Percentiles rank a stretch among this genome's conserved stretches.
Evolutionary conservation across 345 rosid species (phyloP).

Genomic region (Sonneratia alba): DNA sequence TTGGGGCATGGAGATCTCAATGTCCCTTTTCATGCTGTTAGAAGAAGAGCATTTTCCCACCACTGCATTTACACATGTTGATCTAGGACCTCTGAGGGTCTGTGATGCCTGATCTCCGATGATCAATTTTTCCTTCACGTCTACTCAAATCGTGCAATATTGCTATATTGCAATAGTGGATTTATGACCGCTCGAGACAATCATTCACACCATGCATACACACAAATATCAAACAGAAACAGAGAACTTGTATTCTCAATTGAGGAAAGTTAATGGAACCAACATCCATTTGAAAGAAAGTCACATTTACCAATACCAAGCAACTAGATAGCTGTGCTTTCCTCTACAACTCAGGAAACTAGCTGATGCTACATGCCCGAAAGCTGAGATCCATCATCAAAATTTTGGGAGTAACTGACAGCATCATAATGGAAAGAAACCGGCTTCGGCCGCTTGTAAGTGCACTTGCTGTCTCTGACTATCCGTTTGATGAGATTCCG

Average conservation of each 20-base stretch:
- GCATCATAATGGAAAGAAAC: slow-evolving; percentile 65
- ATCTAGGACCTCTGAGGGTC: neutral
- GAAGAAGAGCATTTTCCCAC: no score
- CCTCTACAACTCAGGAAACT: neutral
- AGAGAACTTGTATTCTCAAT: neutral
- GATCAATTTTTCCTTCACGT: neutral
- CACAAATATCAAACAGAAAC: neutral
- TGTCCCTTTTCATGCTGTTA: no score
- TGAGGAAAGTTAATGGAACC: neutral
- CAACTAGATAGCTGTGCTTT: neutral
- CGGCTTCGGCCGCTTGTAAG: slow-evolving; percentile 31
- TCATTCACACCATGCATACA: neutral
- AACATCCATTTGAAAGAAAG: neutral
- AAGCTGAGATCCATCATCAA: slow-evolving; percentile 45
- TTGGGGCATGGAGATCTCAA: no score
- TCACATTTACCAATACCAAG: neutral
- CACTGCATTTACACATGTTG: neutral
- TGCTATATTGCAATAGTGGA: neutral
- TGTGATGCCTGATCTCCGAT: neutral
- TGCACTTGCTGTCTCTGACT: slow-evolving; percentile 28
- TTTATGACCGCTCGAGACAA: neutral
- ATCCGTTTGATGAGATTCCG: slow-evolving; percentile 37
- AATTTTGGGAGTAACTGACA: slow-evolving; percentile 69
- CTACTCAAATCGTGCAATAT: neutral
- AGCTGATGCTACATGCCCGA: neutral